These are phyloP conservation scores for Stachybotrys chartarum DNA, from an alignment of 2,329 filamentous ascomycete species.

Conservation along the genomic window DNA sequence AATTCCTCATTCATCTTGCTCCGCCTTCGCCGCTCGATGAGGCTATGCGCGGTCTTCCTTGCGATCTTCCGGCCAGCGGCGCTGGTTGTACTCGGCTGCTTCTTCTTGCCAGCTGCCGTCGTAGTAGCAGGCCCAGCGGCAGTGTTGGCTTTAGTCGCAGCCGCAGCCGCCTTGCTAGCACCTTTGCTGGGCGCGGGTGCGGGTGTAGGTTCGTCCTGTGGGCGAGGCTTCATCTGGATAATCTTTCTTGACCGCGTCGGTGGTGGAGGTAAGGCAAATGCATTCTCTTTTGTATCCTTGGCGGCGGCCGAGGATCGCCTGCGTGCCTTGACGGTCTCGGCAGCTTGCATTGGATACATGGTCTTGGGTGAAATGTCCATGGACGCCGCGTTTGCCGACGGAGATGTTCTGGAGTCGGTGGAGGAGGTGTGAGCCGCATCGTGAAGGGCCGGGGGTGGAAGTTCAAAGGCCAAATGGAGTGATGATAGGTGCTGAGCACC, in stretches of 20 bases:
- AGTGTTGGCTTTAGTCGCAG: conserved; percentile 10
- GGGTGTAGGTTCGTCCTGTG: conserved; percentile 30
- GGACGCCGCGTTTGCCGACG: conserved; percentile 7
- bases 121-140: conserved; percentile 9
- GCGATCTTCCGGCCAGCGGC: conserved; percentile 91
- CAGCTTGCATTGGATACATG: conserved; percentile 39
- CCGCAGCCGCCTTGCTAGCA: conserved; percentile 11
- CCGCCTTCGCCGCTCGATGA: conserved; percentile 82
- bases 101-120: conserved; percentile 55
- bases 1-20: conserved; percentile 99
- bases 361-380: conserved; percentile 14
- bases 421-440: conserved; percentile 34
- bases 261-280: conserved; percentile 81
- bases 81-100: conserved; percentile 67
- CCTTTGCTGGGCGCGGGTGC: conserved; percentile 12
- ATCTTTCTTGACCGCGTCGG: conserved; percentile 91
- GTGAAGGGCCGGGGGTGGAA: conserved; percentile 68
- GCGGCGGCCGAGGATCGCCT: conserved; percentile 40
- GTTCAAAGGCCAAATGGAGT: conserved; percentile 63
- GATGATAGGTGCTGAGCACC: conserved; percentile 51
- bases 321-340: conserved; percentile 46
- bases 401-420: conserved; percentile 22
- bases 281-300: conserved; percentile 43
- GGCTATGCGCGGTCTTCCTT: conserved; percentile 88
- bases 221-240: conserved; percentile 86